Base-by-base conservation (phyloP, 2,329 filamentous ascomycete species). In the Nakataea oryzae region DNA sequence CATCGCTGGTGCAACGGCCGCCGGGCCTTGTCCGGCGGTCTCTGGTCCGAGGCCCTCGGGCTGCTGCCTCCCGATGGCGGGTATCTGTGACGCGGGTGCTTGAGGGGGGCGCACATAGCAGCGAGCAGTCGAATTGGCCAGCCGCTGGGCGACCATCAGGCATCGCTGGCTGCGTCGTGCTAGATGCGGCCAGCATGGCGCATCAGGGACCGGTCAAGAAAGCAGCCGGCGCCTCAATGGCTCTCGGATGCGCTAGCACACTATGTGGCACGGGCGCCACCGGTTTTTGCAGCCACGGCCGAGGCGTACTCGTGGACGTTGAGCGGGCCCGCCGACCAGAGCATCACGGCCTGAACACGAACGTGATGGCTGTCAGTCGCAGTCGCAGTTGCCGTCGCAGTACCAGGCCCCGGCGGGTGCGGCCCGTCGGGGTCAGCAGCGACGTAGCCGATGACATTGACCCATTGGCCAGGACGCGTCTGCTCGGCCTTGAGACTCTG, bases 361-460 rank as follows among this genome's bases (percentile, higher is more conserved):
- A 81, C 73, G 21, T 17, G 8, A 8, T 54, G 57, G 11, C 57
- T 63, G 64, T 60, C 41, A 58, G 56, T 63, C 62, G 47, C 62
- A 56, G 50, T 58, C 7, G 61, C 54, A 50, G 56, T 21, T 29
- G 34, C 11, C 47, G 34, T 64, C 32, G 64, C 61, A 63, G 65
- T 57, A 67, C 60, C 56, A 71, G 41, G 41, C 21, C 41, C 21
- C 21, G 41, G 41, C 8, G 41, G 21, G 41, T n/a, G 41, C 41
- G 21, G 41, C 41, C 24, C 17, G 21, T n/a, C 41, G 41, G 41
- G 41, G 17, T 50, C 71, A 29, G 13, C 27, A 54, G 78, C 80
- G 61, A 93, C 78, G 72, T 96, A 96, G 7, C 93, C 93, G 66
- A 97, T 84, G 3, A 97, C 81, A 71, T 97, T 96, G 59, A 97